A percentile compares a stretch with the other conserved stretches of the same genome.
Conservation (phyloP, 2,329 filamentous ascomycete genomes). For the Alternaria metachromatica region DNA sequence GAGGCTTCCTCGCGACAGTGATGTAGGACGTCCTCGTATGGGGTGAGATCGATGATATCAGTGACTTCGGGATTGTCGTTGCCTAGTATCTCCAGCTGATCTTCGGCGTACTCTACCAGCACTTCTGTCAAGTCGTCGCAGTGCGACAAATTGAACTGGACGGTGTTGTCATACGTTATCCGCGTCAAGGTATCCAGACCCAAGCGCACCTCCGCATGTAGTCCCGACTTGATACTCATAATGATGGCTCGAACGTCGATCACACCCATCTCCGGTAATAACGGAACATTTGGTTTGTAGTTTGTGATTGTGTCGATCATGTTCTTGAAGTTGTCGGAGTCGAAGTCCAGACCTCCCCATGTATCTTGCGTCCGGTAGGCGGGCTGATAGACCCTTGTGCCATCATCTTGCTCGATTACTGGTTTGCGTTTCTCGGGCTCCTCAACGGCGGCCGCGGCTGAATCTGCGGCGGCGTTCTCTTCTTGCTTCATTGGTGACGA, state of each 20-base stretch:
- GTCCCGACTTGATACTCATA: constrained; percentile 86
- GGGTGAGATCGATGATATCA: constrained; percentile 79
- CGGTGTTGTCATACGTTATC: constrained; percentile 61
- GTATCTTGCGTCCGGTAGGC: constrained; percentile 34
- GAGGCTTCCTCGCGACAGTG: constrained; percentile 78
- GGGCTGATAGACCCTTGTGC: constrained; percentile 38
- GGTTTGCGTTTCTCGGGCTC: constrained; percentile 31
- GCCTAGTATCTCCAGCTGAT: constrained; percentile 82
- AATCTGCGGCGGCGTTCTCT: constrained; percentile 24
- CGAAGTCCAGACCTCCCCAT: constrained; percentile 51
- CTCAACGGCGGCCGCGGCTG: constrained; percentile 19
- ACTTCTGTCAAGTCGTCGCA: constrained; percentile 85
- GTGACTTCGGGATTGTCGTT: constrained; percentile 86
- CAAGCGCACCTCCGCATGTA: constrained; percentile 86
- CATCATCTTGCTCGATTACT: constrained; percentile 37
- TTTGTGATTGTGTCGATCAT: constrained; percentile 71
- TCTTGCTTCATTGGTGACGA: constrained; percentile 41
- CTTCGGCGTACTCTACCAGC: constrained; percentile 87
- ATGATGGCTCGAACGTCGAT: constrained; percentile 91
- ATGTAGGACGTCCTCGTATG: constrained; percentile 87
- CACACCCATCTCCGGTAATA: constrained; percentile 77
- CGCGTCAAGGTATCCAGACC: constrained; percentile 83
- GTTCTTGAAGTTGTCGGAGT: constrained; percentile 69
- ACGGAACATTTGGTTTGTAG: constrained; percentile 76
- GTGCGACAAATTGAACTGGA: constrained; percentile 44